Base-by-base conservation (phyloP, 768 basidiomycete species). In the Auricularia sp. region DNA sequence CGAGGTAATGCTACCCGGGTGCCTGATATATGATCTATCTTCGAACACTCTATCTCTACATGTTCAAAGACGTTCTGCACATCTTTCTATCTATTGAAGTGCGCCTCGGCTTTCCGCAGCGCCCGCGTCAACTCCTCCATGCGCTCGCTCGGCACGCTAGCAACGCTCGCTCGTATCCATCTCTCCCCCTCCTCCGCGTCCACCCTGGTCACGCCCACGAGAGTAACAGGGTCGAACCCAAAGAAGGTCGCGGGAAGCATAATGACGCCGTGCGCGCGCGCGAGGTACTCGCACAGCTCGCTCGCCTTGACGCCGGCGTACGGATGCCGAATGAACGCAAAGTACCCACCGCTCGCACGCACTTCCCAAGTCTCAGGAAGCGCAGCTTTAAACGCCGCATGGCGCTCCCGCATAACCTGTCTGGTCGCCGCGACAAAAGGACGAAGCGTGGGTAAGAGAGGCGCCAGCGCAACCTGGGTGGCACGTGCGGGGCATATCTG, bases 401-500 rank as follows among this genome's bases (percentile, higher is more conserved):
- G 87, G 3, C 90, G 81, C 16, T 72, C 69, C 29, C 74, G 70
- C 23, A 92, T 76, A 2, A 77, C 79, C 6, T 66, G 66, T n/a
- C 85, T 82, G 3, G 79, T 83, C 4, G 72, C 73, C 4, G 69
- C 68, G n/a, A 92, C 79, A 68, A 83, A 85, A 1, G 74, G 66
- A 0, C 85, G 76, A 11, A 90, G 80, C 0, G 72, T 65, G 0
- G 81, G 77, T 1, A 93, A 74, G 3, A 89, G 75, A 18, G 81
- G 76, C 3, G 76, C 78, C 7, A 93, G 78, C 0, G 88, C 90
- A 8, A 84, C 71, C 69, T 94, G 92, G 16, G 87, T 78, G 0
- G 87, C 81, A 6, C 87, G 81, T 11, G 91, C 87, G 0, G 91
- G 78, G 70, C 91, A 93, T 44, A 91, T 87, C 69, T 92, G 91